phyloP scores from a whole-genome alignment of 768 basidiomycete genomes.

The Hypholoma sublateritium region DNA sequence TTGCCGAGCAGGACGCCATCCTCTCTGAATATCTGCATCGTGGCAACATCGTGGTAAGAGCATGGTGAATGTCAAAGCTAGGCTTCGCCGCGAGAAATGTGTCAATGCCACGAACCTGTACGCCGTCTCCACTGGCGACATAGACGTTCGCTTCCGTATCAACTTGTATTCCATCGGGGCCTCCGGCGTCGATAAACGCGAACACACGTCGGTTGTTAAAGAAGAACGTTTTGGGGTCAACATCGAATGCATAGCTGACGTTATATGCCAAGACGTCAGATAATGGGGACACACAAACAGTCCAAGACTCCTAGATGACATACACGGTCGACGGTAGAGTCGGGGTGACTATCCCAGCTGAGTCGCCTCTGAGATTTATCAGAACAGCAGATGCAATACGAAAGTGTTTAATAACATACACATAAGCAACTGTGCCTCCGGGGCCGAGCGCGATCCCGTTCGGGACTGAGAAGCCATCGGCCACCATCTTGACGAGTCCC shows the following conservation, averaged over 20 bases:
- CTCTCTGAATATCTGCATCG: conserved; percentile 48
- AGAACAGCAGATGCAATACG: neutral
- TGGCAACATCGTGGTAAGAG: too few species aligned
- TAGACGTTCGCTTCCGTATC: conserved; percentile 67
- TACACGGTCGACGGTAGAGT: conserved; percentile 67
- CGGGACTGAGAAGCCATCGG: conserved; percentile 65
- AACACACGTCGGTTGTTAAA: conserved; percentile 63
- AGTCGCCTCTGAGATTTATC: conserved; percentile 40
- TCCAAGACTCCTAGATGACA: conserved; percentile 18
- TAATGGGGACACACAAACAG: neutral
- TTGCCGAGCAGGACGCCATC: conserved; percentile 57
- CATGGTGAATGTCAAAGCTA: neutral
- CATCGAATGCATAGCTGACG: conserved; percentile 63
- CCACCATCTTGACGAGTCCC: conserved; percentile 64
- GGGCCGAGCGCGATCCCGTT: conserved; percentile 73
- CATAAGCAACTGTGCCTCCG: conserved; percentile 61
- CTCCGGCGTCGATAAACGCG: conserved; percentile 61
- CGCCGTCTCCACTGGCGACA: conserved; percentile 64
- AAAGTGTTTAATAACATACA: conserved; percentile 34
- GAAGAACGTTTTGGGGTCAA: conserved; percentile 50
- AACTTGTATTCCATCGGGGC: conserved; percentile 66
- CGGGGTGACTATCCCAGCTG: conserved; percentile 44
- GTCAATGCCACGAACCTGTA: conserved; percentile 37
- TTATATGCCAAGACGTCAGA: neutral
- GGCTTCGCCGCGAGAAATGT: neutral